phyloP scores from a whole-genome alignment of 1,284 basidiomycete species.

The Cryptococcus sp. region DNA sequence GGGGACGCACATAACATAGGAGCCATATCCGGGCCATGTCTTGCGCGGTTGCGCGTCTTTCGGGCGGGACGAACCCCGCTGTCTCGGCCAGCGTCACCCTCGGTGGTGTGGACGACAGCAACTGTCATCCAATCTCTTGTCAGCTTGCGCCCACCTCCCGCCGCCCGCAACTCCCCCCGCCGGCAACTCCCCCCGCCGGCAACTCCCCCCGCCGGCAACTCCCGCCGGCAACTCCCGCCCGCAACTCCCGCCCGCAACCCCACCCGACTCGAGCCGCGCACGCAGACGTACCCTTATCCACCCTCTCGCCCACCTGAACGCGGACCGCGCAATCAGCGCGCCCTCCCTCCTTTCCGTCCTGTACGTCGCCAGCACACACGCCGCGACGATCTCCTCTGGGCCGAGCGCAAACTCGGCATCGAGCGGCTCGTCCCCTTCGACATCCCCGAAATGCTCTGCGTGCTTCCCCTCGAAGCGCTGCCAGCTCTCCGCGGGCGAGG shows the following conservation, averaged over 20 bases:
- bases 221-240: too few species aligned
- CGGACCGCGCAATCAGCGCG: constrained; percentile 31
- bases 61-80: constrained; percentile 31
- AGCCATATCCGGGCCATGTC: constrained; percentile 45
- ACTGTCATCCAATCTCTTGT: not conserved
- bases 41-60: constrained; percentile 28
- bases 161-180: too few species aligned
- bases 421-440: constrained; percentile 23
- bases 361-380: constrained; percentile 38
- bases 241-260: too few species aligned
- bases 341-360: constrained; percentile 33
- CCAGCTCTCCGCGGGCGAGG: constrained; percentile 38
- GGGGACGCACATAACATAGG: constrained; percentile 37
- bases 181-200: too few species aligned
- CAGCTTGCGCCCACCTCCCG: too few species aligned
- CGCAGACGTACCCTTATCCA: constrained; percentile 38
- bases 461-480: constrained; percentile 12
- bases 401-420: constrained; percentile 48
- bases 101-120: constrained; percentile 11
- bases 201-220: too few species aligned
- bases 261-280: not conserved
- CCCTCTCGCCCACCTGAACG: constrained; percentile 44
- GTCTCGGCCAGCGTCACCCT: constrained; percentile 30
- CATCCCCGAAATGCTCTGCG: constrained; percentile 9
- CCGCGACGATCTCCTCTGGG: constrained; percentile 47